These are phyloP conservation scores for Tricholomella constricta DNA, from an alignment of 768 basidiomycete genomes.

Conservation along the genomic window DNA sequence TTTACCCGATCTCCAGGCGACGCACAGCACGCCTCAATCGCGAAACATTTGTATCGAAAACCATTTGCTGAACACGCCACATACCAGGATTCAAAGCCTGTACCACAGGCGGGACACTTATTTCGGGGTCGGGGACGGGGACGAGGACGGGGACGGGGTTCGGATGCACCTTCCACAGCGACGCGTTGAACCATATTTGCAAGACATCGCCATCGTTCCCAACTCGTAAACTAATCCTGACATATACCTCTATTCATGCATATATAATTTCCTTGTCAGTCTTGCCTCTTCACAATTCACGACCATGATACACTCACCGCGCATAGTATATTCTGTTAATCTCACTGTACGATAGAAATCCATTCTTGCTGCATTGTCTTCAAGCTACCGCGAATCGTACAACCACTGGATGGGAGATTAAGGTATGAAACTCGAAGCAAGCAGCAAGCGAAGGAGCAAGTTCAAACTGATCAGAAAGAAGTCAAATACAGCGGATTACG, in stretches of 20 bases:
- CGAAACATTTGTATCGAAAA: too few species aligned
- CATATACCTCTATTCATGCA: not conserved
- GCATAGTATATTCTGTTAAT: not conserved
- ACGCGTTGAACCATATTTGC: constrained; percentile 8
- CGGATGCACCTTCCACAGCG: constrained; percentile 1
- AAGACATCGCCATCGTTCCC: not conserved
- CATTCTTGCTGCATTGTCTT: not conserved
- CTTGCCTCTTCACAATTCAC: not conserved
- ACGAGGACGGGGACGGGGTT: constrained; percentile 22
- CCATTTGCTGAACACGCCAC: not conserved
- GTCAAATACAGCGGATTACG: too few species aligned
- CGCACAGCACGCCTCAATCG: not conserved
- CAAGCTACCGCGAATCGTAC: too few species aligned
- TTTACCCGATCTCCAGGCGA: constrained; percentile 48
- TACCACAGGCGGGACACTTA: constrained; percentile 14
- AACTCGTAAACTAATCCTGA: not conserved
- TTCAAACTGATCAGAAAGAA: too few species aligned
- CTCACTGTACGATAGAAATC: not conserved
- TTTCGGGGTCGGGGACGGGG: constrained; percentile 38
- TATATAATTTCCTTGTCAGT: not conserved
- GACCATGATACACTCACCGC: too few species aligned
- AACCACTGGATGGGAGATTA: too few species aligned
- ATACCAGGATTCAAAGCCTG: not conserved
- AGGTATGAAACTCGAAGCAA: too few species aligned
- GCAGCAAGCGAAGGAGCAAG: too few species aligned